Base-by-base conservation (phyloP, 1,284 basidiomycete species). In the Moesziomyces sp. region DNA sequence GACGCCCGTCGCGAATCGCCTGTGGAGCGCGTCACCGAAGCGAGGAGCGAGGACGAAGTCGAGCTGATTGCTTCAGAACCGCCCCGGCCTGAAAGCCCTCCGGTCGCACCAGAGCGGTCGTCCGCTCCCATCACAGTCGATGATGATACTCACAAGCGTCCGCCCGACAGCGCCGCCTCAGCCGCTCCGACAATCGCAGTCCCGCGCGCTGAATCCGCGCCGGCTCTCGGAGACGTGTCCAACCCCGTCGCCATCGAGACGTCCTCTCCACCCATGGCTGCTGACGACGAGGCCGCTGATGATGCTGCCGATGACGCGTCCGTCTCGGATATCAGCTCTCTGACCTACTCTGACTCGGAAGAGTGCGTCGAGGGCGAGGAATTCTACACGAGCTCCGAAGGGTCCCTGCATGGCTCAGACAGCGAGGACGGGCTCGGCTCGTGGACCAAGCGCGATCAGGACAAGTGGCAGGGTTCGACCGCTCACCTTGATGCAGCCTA, bases 301-400 rank as follows among this genome's bases (percentile, higher is more conserved):
- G 52, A 43, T 9, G 19, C 5, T 5, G 34, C 24, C 13, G 50
- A 55, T n/a, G 56, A 40, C 2, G 14, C 5, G 23, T 35, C 50
- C 18, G 30, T 57, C 24, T 68, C 70, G 6, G 65, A 66, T n/a
- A 49, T 59, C 46, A 73, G 70, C 30, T 56, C 55, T 0, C 34
- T 60, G 42, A 48, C 43, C 0, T 63, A 68, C 45, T 53, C 52
- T 13, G 47, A 74, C 46, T 66, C 71, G 8, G 50, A 52, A 9
- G 46, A 50, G 21, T 46, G 35, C 9, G 58, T 51, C 6, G 14
- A 14, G 0, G 58, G 54, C 14, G 56, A 16, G 9, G 18, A 46
- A 4, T 62, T 74, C 21, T 74, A 74, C 47, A 74, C 71, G 3
- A 69, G 66, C 30, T 74, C 71, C 9, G 71, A 74, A n/a, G 71